Evolutionary conservation across 305 asterid species (phyloP).

Genomic region (Fraxinus greggii): DNA sequence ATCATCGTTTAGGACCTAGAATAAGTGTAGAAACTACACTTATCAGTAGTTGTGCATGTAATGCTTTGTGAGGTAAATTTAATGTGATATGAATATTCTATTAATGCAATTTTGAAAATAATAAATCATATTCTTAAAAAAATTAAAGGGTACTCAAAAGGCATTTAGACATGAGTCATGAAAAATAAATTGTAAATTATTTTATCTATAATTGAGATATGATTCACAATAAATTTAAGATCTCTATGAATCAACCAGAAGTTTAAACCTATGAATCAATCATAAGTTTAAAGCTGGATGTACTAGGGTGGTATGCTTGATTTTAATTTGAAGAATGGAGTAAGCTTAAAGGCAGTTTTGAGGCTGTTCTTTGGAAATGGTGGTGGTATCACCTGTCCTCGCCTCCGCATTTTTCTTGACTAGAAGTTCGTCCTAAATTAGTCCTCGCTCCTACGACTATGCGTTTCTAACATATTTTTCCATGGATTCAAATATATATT

Average conservation of each 20-base stretch:
- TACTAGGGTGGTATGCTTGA: conserved; percentile 2
- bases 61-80: neutral
- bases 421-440: neutral
- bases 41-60: too few species aligned
- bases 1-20: too few species aligned
- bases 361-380: neutral
- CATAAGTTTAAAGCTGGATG: neutral
- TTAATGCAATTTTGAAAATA: neutral
- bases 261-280: neutral
- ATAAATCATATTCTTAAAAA: neutral
- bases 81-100: neutral
- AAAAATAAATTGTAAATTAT: neutral
- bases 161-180: neutral
- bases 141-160: neutral
- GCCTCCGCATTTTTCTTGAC: neutral
- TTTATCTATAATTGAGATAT: neutral
- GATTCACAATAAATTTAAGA: neutral
- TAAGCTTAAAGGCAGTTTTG: neutral
- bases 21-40: too few species aligned
- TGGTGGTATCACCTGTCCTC: neutral
- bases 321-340: neutral
- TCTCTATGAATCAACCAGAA: neutral
- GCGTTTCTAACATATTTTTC: neutral
- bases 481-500: neutral
- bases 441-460: neutral